phyloP scores from a whole-genome alignment of 2,329 filamentous ascomycete genomes.

The Neonectria punicea region DNA sequence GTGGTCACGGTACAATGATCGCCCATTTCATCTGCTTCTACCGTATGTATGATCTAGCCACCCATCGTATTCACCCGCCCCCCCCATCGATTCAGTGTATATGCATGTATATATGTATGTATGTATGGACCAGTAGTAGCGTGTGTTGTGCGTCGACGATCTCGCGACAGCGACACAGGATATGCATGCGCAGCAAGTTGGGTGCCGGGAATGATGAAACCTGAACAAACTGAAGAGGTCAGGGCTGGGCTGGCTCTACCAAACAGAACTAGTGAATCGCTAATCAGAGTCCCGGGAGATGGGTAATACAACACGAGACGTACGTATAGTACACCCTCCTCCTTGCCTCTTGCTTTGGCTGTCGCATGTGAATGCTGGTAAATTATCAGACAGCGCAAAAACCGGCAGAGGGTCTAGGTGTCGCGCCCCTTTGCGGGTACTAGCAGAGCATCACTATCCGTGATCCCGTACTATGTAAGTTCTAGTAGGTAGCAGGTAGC shows the following conservation, averaged over 20 bases:
- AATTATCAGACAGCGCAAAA: not conserved
- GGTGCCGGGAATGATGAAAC: not conserved
- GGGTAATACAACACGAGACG: slow-evolving; percentile 1
- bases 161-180: not conserved
- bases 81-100: not conserved
- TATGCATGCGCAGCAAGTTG: not conserved
- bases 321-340: not conserved
- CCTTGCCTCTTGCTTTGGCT: slow-evolving; percentile 1
- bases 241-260: slow-evolving; percentile 2
- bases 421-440: slow-evolving; percentile 3
- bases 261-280: slow-evolving; percentile 9
- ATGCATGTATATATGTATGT: no score
- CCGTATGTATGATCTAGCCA: not conserved
- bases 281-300: slow-evolving; percentile 12
- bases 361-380: slow-evolving; percentile 15
- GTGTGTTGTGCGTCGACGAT: not conserved
- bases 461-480: not conserved
- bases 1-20: no score
- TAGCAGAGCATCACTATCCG: not conserved
- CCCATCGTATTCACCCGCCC: not conserved
- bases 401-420: not conserved
- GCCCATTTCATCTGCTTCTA: not conserved
- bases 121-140: not conserved
- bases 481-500: not conserved
- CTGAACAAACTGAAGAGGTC: not conserved